Evolutionary conservation across 1,139 yeast genomes (phyloP).

Genomic region (Saccharomyces hybrid): DNA sequence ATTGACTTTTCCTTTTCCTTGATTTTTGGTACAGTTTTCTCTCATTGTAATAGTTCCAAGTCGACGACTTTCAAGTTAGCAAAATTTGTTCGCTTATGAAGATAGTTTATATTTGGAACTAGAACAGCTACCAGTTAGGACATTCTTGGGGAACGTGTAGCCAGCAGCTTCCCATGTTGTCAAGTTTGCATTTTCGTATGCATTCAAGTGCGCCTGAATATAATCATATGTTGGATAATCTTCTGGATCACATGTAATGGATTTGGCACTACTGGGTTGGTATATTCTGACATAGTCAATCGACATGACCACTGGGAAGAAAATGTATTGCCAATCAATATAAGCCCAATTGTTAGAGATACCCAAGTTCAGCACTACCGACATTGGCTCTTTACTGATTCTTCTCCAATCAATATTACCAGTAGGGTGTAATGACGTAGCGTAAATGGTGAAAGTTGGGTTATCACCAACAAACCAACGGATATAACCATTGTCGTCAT

Average conservation of each 20-base stretch:
- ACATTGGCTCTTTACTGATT: slow-evolving; percentile 78
- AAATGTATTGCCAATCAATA: slow-evolving; percentile 63
- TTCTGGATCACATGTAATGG: slow-evolving; percentile 65
- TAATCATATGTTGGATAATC: slow-evolving; percentile 68
- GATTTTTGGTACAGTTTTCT: not conserved
- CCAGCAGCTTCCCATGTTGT: slow-evolving; percentile 66
- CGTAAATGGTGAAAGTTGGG: slow-evolving; percentile 54
- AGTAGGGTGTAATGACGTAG: slow-evolving; percentile 63
- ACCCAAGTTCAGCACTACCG: slow-evolving; percentile 68
- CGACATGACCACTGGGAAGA: slow-evolving; percentile 58
- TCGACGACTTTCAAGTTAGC: not conserved
- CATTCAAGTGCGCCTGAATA: slow-evolving; percentile 53
- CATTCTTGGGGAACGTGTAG: slow-evolving; percentile 53
- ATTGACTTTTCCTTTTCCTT: not conserved
- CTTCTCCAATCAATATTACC: slow-evolving; percentile 73
- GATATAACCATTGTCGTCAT: slow-evolving; percentile 56
- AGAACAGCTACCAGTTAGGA: slow-evolving; percentile 39
- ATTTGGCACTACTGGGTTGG: slow-evolving; percentile 49
- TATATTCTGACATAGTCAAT: slow-evolving; percentile 72
- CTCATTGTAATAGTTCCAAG: not conserved
- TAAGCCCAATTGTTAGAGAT: slow-evolving; percentile 74
- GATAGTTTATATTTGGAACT: slow-evolving; percentile 20
- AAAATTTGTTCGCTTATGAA: not conserved
- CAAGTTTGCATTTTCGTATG: slow-evolving; percentile 53
- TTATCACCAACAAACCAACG: slow-evolving; percentile 73